Evolutionary conservation across 2,329 filamentous ascomycete species (phyloP), one percentile per base, ranked within the genome.

Genomic region (Xylariaceae sp.): DNA sequence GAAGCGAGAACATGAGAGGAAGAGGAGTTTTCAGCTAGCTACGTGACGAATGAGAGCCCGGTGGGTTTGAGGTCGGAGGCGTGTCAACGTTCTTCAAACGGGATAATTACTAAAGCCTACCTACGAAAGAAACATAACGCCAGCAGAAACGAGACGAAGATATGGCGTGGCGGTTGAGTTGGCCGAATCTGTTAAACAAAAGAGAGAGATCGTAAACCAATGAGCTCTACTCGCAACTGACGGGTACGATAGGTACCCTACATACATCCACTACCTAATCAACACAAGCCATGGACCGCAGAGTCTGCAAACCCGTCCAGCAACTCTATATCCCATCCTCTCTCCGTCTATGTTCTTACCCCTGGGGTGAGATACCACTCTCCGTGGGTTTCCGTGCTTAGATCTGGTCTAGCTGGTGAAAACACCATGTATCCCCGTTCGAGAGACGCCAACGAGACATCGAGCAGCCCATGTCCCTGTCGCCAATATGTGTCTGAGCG

Each of bases 181-280:
- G 51, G 56, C 13, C 42, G 45, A n/a, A 51, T 42, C 37, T 42
- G 23, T 30, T 30, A 30, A 30, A 30, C 23, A 30, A 30, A 5
- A 30, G 23, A 30, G 23, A 30, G 23, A 30, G 23, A 30, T 30
- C 23, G 23, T 5, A 30, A 30, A 30, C 23, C 23, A 30, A 30
- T 30, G 23, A 30, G 23, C 23, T 30, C 17, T 18, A 18, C 17
- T 18, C 17, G 17, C 5, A 30, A 30, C 23, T 5, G 23, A 30
- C 23, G 4, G 23, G 23, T 30, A 30, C 23, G 23, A 30, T 30
- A 18, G 17, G 17, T 18, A 30, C 55, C 58, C 55, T 51, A 39
- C 55, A 7, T 42, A 62, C 59, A 10, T 35, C 59, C 60, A 59
- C 62, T 62, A 58, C 62, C 62, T 64, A 64, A 60, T 64, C 51